Conservation (phyloP, 129 eudicot genomes). For the Arctium lappa region DNA sequence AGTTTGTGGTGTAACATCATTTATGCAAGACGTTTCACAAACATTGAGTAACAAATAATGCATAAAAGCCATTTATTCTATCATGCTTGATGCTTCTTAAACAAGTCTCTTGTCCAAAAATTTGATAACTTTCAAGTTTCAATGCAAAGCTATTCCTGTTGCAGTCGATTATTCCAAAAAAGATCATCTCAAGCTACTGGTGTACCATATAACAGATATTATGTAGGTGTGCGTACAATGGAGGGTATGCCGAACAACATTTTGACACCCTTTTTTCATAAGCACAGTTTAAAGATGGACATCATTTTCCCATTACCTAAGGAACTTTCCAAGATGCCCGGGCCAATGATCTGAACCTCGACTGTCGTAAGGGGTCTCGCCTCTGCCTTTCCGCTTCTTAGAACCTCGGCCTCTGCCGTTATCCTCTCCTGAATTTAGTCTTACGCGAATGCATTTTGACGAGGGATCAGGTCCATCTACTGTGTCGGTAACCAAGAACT, state of each 20-base stretch:
- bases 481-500: conserved; percentile 87
- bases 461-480: conserved; percentile 76
- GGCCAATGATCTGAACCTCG: conserved; percentile 96
- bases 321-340: conserved; percentile 78
- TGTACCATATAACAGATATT: not conserved
- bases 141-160: too few relatives aligned
- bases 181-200: too few relatives aligned
- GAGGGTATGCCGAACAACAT: not conserved
- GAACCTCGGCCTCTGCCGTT: conserved; percentile 50
- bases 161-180: too few relatives aligned
- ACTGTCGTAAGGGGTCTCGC: conserved; percentile 67
- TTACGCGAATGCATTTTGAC: conserved; percentile 91
- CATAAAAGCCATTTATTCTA: too few relatives aligned
- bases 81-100: not conserved
- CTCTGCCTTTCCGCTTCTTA: conserved; percentile 77
- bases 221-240: not conserved
- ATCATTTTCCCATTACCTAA: conserved; percentile 45
- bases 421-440: conserved; percentile 50
- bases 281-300: not conserved
- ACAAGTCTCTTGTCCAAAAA: too few relatives aligned
- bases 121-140: too few relatives aligned
- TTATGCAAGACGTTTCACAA: not conserved
- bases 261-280: not conserved
- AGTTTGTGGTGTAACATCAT: not conserved
- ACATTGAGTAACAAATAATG: not conserved